phyloP scores from a whole-genome alignment of 1,139 yeast species.

The Hansenula sp. region DNA sequence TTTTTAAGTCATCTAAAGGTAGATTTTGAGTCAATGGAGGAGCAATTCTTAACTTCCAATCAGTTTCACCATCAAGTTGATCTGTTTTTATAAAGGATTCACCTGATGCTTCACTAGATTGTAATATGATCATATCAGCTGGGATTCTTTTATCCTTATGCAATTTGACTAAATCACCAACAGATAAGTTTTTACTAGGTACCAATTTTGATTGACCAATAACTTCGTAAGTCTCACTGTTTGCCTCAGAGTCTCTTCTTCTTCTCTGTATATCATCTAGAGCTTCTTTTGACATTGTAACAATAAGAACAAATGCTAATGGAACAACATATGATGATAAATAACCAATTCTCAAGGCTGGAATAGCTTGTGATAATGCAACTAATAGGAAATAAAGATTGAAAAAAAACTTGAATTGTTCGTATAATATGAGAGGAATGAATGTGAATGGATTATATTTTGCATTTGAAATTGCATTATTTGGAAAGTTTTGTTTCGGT shows the following conservation, averaged over 20 bases:
- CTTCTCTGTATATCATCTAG: slow-evolving; percentile 90
- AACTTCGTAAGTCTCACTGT: slow-evolving; percentile 76
- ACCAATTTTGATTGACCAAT: slow-evolving; percentile 45
- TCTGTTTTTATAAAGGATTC: slow-evolving; percentile 95
- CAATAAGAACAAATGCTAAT: slow-evolving; percentile 82
- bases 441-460: slow-evolving; percentile 88
- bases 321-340: slow-evolving; percentile 92
- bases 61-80: slow-evolving; percentile 98
- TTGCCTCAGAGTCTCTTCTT: slow-evolving; percentile 85
- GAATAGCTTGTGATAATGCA: slow-evolving; percentile 91
- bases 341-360: slow-evolving; percentile 88
- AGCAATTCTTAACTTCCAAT: slow-evolving; percentile 91
- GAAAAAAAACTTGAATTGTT: slow-evolving; percentile 95
- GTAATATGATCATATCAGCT: slow-evolving; percentile 83
- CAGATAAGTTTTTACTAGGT: slow-evolving; percentile 64
- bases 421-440: slow-evolving; percentile 83
- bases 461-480: slow-evolving; percentile 90
- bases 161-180: slow-evolving; percentile 81
- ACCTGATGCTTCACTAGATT: slow-evolving; percentile 78
- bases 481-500: slow-evolving; percentile 44
- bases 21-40: slow-evolving; percentile 64
- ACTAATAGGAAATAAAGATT: slow-evolving; percentile 88
- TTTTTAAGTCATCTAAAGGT: slow-evolving; percentile 38
- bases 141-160: slow-evolving; percentile 87
- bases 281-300: slow-evolving; percentile 95